Evolutionary conservation across 1,284 basidiomycete genomes (phyloP).

Genomic region (Sporisorium exsertum): DNA sequence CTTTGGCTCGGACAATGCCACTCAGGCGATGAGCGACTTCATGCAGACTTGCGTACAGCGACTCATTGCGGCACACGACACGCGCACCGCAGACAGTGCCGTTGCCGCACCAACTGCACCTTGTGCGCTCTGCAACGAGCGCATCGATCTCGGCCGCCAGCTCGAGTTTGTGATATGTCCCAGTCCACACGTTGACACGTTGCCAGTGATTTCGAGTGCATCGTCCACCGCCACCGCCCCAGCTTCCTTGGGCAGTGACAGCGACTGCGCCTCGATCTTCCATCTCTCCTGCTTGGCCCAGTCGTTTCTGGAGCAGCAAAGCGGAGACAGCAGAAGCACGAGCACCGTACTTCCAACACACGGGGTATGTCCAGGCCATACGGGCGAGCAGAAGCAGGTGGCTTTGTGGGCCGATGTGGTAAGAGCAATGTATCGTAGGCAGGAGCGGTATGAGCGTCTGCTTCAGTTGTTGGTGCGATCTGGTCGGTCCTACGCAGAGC

Average conservation of each 20-base stretch:
- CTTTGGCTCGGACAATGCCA: not conserved
- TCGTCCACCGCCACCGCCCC: not conserved
- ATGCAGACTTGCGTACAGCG: constrained; percentile 36
- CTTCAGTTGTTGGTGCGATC: constrained; percentile 26
- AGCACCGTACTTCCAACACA: constrained; percentile 48
- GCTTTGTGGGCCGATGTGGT: constrained; percentile 55
- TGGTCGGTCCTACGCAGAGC: constrained; percentile 19
- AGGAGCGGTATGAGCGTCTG: constrained; percentile 44
- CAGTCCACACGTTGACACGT: constrained; percentile 2
- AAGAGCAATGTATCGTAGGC: constrained; percentile 43
- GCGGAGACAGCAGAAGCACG: not conserved
- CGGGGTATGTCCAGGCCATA: constrained; percentile 42
- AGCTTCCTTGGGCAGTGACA: not conserved
- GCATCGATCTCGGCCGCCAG: constrained; percentile 32
- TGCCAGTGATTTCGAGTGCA: not conserved
- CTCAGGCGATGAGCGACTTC: constrained; percentile 21
- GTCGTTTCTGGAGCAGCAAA: constrained; percentile 72
- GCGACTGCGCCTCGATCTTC: constrained; percentile 73
- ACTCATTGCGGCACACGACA: constrained; percentile 33
- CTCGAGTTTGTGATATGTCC: constrained; percentile 40
- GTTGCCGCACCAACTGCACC: constrained; percentile 5
- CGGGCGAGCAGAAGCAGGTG: not conserved
- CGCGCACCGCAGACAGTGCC: constrained; percentile 12
- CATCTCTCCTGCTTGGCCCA: constrained; percentile 80
- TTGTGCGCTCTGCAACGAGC: constrained; percentile 27